Conservation (phyloP, 768 basidiomycete species). For the Agaricus blazei region DNA sequence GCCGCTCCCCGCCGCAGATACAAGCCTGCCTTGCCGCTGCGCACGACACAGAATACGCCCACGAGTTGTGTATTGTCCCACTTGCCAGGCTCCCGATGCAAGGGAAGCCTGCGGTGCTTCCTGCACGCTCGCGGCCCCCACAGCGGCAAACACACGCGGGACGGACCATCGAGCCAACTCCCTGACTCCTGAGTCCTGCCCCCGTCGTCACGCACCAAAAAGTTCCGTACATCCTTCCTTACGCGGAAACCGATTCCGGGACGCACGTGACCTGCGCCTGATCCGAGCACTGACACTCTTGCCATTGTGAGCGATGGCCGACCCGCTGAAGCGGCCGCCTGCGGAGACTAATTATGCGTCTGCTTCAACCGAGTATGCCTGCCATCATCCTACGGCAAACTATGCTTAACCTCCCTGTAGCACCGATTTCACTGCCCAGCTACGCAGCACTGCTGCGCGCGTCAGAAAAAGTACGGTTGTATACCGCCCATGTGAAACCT, state of each 20-base stretch:
- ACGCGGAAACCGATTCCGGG: background rate
- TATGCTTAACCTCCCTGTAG: constrained; percentile 19
- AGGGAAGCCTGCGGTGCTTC: background rate
- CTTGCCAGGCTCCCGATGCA: background rate
- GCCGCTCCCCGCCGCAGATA: too few relatives aligned
- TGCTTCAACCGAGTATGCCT: constrained; percentile 1
- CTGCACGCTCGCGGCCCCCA: background rate
- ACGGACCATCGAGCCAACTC: too few relatives aligned
- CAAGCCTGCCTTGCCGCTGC: too few relatives aligned
- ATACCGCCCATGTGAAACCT: background rate
- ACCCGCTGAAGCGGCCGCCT: constrained; percentile 22
- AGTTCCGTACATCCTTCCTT: background rate
- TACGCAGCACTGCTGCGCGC: constrained; percentile 54
- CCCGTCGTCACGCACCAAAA: background rate
- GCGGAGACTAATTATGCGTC: constrained; percentile 15
- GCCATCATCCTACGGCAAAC: background rate
- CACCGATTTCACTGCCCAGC: constrained; percentile 45
- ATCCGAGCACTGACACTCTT: too few relatives aligned
- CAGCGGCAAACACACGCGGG: background rate
- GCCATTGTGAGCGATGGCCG: constrained; percentile 6
- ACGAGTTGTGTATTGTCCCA: too few relatives aligned
- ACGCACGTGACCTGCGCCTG: too few relatives aligned
- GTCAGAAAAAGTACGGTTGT: constrained; percentile 50
- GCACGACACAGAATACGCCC: too few relatives aligned
- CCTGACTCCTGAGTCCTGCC: too few relatives aligned